Base-by-base conservation (phyloP, 1,284 basidiomycete genomes). In the Xanthoconium separans region DNA sequence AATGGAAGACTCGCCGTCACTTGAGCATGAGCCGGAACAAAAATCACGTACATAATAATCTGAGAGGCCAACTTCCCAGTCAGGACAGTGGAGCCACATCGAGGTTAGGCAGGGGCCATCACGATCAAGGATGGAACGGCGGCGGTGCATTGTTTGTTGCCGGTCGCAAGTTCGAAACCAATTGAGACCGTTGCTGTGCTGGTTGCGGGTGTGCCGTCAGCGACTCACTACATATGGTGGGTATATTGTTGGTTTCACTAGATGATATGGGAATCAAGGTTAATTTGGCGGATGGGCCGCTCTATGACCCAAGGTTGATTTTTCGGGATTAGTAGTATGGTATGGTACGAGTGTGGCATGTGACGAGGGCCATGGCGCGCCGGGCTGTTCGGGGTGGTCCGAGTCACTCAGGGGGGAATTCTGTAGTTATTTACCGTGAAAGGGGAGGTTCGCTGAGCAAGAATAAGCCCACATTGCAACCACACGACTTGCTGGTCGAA, bases 221-320 rank as follows among this genome's bases (percentile, higher is more conserved):
- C 51, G 51, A 58, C 30, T 45, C 53, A 47, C 55, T 49, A 39
- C 51, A 50, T 44, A 45, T 36, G 39, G 50, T 24, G 39, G 33
- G 41, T 45, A 24, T 50, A 36, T 52, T 33, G 47, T 65, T 51
- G 53, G 27, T 65, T 54, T 61, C 50, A 57, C 41, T 47, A 55
- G 29, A 22, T 22, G 49, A 61, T 53, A 54, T 62, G 61, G 59
- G 55, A 60, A 61, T 46, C 46, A 61, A 64, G 43, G 62, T 34
- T 51, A 61, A 63, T 66, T 65, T 54, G 52, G 29, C 39, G 15
- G 44, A 15, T 48, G 5, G n/a, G 61, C 65, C 55, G 59, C 64
- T 49, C 50, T 58, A 54, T 18, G 43, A 30, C 54, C 51, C 27
- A 36, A 40, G 45, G 41, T 6, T 44, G 12, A 47, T 33, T 48